Percentiles rank a stretch among this genome's conserved stretches.
Evolutionary conservation across 2,329 filamentous ascomycete genomes (phyloP).

Genomic region (Trichocomaceae sp.): DNA sequence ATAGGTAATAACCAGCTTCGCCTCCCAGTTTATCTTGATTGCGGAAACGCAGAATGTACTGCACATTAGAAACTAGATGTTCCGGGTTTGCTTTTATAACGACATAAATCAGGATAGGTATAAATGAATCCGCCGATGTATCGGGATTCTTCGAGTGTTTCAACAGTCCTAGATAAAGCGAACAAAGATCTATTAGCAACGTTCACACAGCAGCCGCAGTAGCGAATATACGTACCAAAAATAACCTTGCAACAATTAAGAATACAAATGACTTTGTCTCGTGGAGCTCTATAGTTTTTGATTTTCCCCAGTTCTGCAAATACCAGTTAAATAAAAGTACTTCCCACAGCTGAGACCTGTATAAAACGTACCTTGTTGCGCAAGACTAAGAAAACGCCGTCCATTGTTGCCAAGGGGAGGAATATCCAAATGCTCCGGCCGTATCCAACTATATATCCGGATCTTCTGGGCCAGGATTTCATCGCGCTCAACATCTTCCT

Average conservation of each 20-base stretch:
- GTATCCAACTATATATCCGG: constrained; percentile 91
- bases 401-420: constrained; percentile 77
- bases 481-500: constrained; percentile 95
- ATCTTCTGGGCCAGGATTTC: constrained; percentile 96
- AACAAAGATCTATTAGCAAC: not conserved
- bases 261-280: constrained; percentile 97
- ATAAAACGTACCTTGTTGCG: constrained; percentile 66
- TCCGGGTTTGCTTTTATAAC: constrained; percentile 92
- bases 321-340: not conserved
- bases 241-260: constrained; percentile 99
- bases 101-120: constrained; percentile 90
- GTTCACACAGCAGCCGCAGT: not conserved
- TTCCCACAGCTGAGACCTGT: not conserved
- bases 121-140: constrained; percentile 92
- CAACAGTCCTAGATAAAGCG: constrained; percentile 57
- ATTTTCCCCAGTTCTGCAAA: constrained; percentile 80
- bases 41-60: constrained; percentile 93
- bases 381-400: constrained; percentile 76
- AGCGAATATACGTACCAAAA: constrained; percentile 58
- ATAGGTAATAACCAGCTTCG: constrained; percentile 97
- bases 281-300: constrained; percentile 89
- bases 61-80: constrained; percentile 92
- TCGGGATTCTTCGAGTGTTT: constrained; percentile 82
- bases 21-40: constrained; percentile 96
- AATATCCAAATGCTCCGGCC: constrained; percentile 90